phyloP scores from a whole-genome alignment of 2,329 filamentous ascomycete species.

The Neurospora sp. region DNA sequence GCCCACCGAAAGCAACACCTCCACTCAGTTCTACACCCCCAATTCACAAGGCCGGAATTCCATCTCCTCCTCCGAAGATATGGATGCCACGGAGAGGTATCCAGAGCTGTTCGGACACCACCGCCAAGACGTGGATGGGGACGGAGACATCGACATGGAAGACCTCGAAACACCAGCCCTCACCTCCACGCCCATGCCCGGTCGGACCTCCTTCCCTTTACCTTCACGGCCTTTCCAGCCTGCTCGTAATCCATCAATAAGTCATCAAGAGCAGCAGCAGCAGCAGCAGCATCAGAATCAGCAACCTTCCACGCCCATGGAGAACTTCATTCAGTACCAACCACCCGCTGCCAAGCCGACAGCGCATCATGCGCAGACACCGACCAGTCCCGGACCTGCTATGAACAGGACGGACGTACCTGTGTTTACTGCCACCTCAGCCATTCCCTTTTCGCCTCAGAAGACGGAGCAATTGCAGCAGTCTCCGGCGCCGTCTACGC shows the following conservation, averaged over 20 bases:
- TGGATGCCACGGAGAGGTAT: background rate
- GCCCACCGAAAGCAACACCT: background rate
- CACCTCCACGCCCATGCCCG: background rate
- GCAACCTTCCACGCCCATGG: background rate
- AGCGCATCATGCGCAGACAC: background rate
- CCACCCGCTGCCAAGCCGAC: background rate
- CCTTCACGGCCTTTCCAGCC: background rate
- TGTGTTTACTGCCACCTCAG: background rate
- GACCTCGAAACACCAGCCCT: background rate
- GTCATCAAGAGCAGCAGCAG: background rate
- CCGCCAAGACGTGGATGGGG: background rate
- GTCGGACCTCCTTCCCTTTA: background rate
- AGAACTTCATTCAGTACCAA: background rate
- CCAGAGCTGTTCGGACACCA: background rate
- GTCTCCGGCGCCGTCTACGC: background rate
- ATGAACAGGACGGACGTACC: background rate
- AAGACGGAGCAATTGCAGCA: background rate
- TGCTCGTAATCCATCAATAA: background rate
- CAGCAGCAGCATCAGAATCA: no score
- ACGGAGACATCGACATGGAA: background rate
- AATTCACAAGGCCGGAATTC: background rate
- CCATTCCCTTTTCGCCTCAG: background rate
- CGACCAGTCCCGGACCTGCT: background rate
- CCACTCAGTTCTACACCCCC: constrained; percentile 1
- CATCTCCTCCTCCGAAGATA: background rate